Base-by-base conservation (phyloP, 108 stramenopile species). In the Nitzschia sp. region DNA sequence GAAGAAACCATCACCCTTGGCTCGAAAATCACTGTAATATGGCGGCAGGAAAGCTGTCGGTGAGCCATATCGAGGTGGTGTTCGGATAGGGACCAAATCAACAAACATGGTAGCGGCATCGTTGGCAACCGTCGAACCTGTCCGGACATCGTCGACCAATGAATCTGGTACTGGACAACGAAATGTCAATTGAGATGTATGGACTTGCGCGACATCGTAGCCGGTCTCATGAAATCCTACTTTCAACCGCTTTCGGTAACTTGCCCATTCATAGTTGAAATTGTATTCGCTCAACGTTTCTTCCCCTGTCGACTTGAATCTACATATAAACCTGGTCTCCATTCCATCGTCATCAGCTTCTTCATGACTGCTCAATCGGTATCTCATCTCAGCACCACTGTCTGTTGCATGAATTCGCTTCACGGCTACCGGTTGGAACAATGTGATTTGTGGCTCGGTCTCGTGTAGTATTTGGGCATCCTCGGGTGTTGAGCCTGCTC, bases 341-440 rank as follows among this genome's bases (percentile, higher is more conserved):
- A 88, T 75, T 10, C 88, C 89, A 70, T 88, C 86, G 8, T 57
- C 51, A 76, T 88, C 90, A 6, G 93, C 87, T 7, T 94, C 86
- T 56, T 89, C 86, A 57, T 91, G 87, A 5, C 83, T 76, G 14
- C 84, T 48, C 65, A 94, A 51, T 38, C 82, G 79, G 79, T 89
- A 94, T 19, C 90, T 71, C 0, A n/a, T 65, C 19, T 43, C 40
- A 10, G 29, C 26, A 19, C 43, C 50, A 14, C 17, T 6, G 0
- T 34, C 50, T 22, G 34, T 38, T 40, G 26, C 71, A 22, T 15
- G 54, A 2, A 68, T 19, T 55, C 82, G 76, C 66, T 90, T 79
- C 37, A 94, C 78, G 1, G 93, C 81, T 11, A 94, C 90, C 63
- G 89, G 90, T 62, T 94, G 93, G 76, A 94, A 94, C 21, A 92